These are phyloP conservation scores for Boletus rubroflammeus DNA, from an alignment of 768 basidiomycete genomes.

Conservation along the genomic window DNA sequence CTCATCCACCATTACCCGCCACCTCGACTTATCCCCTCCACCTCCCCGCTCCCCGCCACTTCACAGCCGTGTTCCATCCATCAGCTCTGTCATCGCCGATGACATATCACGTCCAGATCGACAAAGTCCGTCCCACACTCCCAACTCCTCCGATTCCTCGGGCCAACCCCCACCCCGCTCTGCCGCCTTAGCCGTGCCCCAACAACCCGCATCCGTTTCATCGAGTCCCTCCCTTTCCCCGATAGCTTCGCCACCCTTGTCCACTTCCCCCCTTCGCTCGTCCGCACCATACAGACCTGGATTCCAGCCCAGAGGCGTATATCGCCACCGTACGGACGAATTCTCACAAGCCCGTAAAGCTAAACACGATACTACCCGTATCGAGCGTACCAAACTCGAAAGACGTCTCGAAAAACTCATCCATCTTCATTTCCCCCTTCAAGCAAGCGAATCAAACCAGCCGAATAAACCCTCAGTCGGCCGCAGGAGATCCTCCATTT, in stretches of 20 bases:
- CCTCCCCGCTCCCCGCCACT: slow-evolving; percentile 27
- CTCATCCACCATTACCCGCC: slow-evolving; percentile 19
- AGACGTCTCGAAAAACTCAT: slow-evolving; percentile 88
- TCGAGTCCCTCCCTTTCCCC: slow-evolving; percentile 20
- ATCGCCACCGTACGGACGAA: slow-evolving; percentile 76
- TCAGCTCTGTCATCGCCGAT: slow-evolving; percentile 21
- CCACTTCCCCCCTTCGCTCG: slow-evolving; percentile 19
- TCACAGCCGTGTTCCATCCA: slow-evolving; percentile 32
- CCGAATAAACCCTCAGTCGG: slow-evolving; percentile 4
- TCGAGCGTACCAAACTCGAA: slow-evolving; percentile 82
- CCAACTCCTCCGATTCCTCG: background rate
- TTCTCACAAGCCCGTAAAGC: slow-evolving; percentile 48
- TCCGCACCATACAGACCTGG: slow-evolving; percentile 79
- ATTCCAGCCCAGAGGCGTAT: slow-evolving; percentile 90
- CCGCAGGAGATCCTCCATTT: slow-evolving; percentile 61
- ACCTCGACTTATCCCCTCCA: slow-evolving; percentile 21
- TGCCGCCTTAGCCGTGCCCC: slow-evolving; percentile 3
- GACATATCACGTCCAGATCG: slow-evolving; percentile 2
- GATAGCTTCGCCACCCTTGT: slow-evolving; percentile 21
- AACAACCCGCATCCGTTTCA: slow-evolving; percentile 6
- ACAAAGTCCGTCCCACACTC: slow-evolving; percentile 13
- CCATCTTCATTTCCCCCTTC: slow-evolving; percentile 57
- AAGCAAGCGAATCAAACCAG: slow-evolving; percentile 13
- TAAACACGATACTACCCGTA: slow-evolving; percentile 46
- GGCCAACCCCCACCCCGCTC: slow-evolving; percentile 8